Percentiles rank a stretch among this genome's conserved stretches.
Conservation (phyloP, 1,139 yeast species). For the Diutina mesorugosa region DNA sequence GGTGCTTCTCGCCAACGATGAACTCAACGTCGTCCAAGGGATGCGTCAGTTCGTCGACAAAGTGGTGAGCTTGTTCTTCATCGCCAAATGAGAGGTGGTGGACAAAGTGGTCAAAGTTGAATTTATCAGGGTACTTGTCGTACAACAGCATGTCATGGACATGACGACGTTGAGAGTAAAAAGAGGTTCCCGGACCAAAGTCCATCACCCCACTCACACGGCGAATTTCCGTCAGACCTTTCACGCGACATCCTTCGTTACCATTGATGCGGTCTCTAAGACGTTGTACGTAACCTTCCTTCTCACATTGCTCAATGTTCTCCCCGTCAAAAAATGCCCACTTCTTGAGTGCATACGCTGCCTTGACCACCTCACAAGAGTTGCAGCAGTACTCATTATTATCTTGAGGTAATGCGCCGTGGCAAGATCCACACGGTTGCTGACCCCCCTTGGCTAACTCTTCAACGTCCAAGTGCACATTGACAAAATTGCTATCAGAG, state of each 20-base stretch:
- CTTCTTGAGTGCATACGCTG: slow-evolving; percentile 61
- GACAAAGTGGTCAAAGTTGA: slow-evolving; percentile 62
- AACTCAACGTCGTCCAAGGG: slow-evolving; percentile 56
- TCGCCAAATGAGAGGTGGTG: slow-evolving; percentile 77
- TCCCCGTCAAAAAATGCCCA: slow-evolving; percentile 92
- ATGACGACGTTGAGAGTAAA: slow-evolving; percentile 45
- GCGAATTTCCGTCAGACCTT: slow-evolving; percentile 69
- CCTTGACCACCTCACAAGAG: slow-evolving; percentile 67
- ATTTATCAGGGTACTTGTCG: slow-evolving; percentile 36
- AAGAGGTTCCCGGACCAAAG: slow-evolving; percentile 85
- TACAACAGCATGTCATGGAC: slow-evolving; percentile 76
- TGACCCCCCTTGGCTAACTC: slow-evolving; percentile 16
- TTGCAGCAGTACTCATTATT: slow-evolving; percentile 63
- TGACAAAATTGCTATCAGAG: slow-evolving; percentile 7
- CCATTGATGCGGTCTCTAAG: slow-evolving; percentile 40
- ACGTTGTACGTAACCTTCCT: slow-evolving; percentile 64
- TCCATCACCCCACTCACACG: slow-evolving; percentile 86
- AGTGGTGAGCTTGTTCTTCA: slow-evolving; percentile 6
- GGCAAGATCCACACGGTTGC: slow-evolving; percentile 68
- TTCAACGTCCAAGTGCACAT: slow-evolving; percentile 9
- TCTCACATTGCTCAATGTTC: slow-evolving; percentile 80
- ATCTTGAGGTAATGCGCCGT: slow-evolving; percentile 65
- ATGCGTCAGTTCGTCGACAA: slow-evolving; percentile 26
- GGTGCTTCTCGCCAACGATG: slow-evolving; percentile 37
- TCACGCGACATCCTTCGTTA: slow-evolving; percentile 76